phyloP scores from a whole-genome alignment of 2,329 filamentous ascomycete genomes.

The Aspergillus pseudoterreus region DNA sequence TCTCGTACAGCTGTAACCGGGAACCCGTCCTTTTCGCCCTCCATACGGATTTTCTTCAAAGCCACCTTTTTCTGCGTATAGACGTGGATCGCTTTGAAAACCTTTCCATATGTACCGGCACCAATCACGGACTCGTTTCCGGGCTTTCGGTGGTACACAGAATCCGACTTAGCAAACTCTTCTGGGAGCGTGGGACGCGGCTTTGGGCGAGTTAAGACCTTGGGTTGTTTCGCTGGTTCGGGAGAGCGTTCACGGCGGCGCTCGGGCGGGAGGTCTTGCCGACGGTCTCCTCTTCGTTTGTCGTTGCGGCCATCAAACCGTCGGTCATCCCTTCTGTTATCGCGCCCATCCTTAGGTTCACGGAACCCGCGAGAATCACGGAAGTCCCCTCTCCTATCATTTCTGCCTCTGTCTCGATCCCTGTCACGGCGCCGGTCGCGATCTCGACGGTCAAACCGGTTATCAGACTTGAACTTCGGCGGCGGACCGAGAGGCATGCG shows the following conservation, averaged over 20 bases:
- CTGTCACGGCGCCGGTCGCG: slow-evolving; percentile 33
- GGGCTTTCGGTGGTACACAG: slow-evolving; percentile 90
- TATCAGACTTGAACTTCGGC: slow-evolving; percentile 39
- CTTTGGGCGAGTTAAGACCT: slow-evolving; percentile 67
- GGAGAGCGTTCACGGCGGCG: slow-evolving; percentile 49
- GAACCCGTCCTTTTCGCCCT: slow-evolving; percentile 98
- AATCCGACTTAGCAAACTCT: slow-evolving; percentile 75
- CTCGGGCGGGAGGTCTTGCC: slow-evolving; percentile 35
- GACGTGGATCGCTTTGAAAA: slow-evolving; percentile 83
- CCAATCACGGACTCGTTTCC: slow-evolving; percentile 97
- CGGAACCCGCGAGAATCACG: slow-evolving; percentile 27
- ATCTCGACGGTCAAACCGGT: slow-evolving; percentile 40
- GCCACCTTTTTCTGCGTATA: slow-evolving; percentile 77
- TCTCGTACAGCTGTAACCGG: slow-evolving; percentile 95
- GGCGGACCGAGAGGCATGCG: slow-evolving; percentile 35
- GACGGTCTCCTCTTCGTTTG: slow-evolving; percentile 32
- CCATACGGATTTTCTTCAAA: slow-evolving; percentile 98
- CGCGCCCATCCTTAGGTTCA: slow-evolving; percentile 26
- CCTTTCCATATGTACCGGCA: slow-evolving; percentile 92
- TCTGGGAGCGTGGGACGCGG: slow-evolving; percentile 65
- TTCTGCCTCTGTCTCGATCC: slow-evolving; percentile 28
- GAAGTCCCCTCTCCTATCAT: slow-evolving; percentile 32
- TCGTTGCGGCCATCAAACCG: slow-evolving; percentile 41
- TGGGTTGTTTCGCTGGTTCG: slow-evolving; percentile 55
- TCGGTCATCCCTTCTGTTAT: slow-evolving; percentile 36